Evolutionary conservation across 106 monocot species (phyloP), one percentile per base, ranked within the genome.

Genomic region (Amphibolis antarctica): DNA sequence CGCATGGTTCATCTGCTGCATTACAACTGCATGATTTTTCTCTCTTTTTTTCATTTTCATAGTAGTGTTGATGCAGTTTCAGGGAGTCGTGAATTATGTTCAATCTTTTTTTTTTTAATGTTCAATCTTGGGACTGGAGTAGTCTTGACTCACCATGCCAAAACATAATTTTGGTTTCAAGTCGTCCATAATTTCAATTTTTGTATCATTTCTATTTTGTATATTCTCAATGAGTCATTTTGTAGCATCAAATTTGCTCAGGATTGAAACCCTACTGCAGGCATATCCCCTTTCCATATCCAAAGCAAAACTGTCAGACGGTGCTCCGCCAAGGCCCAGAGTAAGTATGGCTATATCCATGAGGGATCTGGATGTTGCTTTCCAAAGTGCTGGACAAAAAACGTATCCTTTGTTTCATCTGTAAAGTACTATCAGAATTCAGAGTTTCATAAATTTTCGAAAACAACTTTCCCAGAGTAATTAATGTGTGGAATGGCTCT

Each of bases 301-400:
- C 46, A 63, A 47, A 47, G 25, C 26, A 24, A 63, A 47, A 47
- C 25, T 44, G 11, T 22, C 46, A 26, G 46, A 63, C 18, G 27
- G 63, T 26, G n/a, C 63, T 45, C 46, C 63, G 26, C 46, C 46
- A 27, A 63, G 36, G 63, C 63, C 63, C 24, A 63, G 22, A 47
- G 46, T 27, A 15, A 47, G 65, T 55, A 94, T 89, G 93, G 79
- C 93, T 17, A 73, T 89, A 48, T 94, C 93, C 1, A 86, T 89
- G 85, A 65, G 79, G 68, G 93, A 89, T 55, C 59, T 94, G 12
- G 89, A 64, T 74, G 25, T 68, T 48, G 78, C 78, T 28, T 79
- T 78, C 64, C 68, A 74, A 25, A 74, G 69, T 44, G 89, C 86
- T 70, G 94, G 94, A 59, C 86, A 94, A 60, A 89, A 94, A 67